A percentile compares a stretch with the other conserved stretches of the same genome.
Conservation (phyloP, 441 rosid genomes). For the Gossypium trilobum region DNA sequence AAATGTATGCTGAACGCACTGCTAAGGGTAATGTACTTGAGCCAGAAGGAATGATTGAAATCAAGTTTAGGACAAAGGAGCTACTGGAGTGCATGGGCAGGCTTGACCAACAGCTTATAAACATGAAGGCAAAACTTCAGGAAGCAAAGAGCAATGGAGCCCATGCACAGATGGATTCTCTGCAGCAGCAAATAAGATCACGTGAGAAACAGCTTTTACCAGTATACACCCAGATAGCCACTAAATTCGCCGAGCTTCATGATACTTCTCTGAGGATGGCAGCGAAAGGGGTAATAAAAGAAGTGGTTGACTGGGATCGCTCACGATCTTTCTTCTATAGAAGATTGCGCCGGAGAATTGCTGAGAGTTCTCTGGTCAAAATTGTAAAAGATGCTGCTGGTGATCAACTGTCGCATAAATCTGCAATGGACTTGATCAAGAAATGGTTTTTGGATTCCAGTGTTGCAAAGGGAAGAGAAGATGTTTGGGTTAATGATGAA, state of each 20-base stretch:
- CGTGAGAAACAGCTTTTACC: conserved; percentile 93
- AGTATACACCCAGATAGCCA: conserved; percentile 80
- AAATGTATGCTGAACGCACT: conserved; percentile 94
- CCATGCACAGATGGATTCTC: conserved; percentile 36
- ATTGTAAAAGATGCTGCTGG: conserved; percentile 67
- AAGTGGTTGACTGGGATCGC: conserved; percentile 75
- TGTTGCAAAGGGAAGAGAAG: conserved; percentile 42
- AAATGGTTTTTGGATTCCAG: conserved; percentile 68
- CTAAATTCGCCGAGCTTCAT: conserved; percentile 91
- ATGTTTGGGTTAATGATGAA: conserved; percentile 73
- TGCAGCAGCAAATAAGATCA: conserved; percentile 62
- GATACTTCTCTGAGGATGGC: conserved; percentile 94
- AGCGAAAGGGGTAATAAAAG: conserved; percentile 84
- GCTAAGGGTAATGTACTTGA: conserved; percentile 97
- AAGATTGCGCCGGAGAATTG: conserved; percentile 64
- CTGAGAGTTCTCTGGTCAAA: conserved; percentile 62
- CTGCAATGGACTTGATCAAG: conserved; percentile 59
- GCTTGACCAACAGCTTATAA: conserved; percentile 67
- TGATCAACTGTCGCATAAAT: conserved; percentile 48
- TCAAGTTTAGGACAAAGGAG: conserved; percentile 88
- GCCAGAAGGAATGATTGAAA: conserved; percentile 98
- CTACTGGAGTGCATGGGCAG: conserved; percentile 95
- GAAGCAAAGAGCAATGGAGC: conserved; percentile 51
- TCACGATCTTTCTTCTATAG: conserved; percentile 69
- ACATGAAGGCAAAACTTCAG: conserved; percentile 54